Conservation (phyloP, 345 rosid genomes). For the Cardamine occulta region DNA sequence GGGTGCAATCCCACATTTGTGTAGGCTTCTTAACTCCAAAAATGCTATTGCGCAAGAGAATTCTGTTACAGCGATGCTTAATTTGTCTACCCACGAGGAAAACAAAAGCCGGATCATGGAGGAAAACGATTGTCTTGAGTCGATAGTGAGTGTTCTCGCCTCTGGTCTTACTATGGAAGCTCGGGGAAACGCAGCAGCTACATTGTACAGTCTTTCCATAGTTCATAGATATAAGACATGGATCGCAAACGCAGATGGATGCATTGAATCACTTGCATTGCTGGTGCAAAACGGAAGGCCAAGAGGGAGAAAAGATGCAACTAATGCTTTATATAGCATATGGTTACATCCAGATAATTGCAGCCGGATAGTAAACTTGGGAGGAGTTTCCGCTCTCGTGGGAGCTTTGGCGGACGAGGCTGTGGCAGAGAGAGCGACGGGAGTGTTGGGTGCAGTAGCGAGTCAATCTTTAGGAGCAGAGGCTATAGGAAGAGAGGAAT, state of each 20-base stretch:
- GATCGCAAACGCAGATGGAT: constrained; percentile 47
- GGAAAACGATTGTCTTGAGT: constrained; percentile 63
- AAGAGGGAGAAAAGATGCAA: constrained; percentile 85
- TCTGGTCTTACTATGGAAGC: constrained; percentile 69
- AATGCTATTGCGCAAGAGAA: constrained; percentile 70
- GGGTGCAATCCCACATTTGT: constrained; percentile 74
- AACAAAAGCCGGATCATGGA: constrained; percentile 76
- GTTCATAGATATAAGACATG: constrained; percentile 69
- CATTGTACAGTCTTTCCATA: constrained; percentile 68
- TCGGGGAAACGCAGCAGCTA: constrained; percentile 83
- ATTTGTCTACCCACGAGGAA: constrained; percentile 56
- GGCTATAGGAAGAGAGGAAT: constrained; percentile 71
- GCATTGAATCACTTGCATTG: constrained; percentile 51
- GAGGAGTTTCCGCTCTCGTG: constrained; percentile 65
- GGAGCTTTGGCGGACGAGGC: constrained; percentile 63
- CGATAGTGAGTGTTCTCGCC: constrained; percentile 65
- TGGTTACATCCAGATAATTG: constrained; percentile 72
- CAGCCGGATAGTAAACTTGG: constrained; percentile 55
- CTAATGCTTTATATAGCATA: constrained; percentile 63
- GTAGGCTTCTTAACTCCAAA: constrained; percentile 54
- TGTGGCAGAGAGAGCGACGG: constrained; percentile 78
- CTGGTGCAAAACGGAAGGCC: constrained; percentile 63
- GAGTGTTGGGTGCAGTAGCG: constrained; percentile 60
- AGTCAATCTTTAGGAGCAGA: constrained; percentile 67
- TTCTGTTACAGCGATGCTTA: constrained; percentile 77